Conservation (phyloP, 2,329 filamentous ascomycete species). For the Zasmidium cellare region DNA sequence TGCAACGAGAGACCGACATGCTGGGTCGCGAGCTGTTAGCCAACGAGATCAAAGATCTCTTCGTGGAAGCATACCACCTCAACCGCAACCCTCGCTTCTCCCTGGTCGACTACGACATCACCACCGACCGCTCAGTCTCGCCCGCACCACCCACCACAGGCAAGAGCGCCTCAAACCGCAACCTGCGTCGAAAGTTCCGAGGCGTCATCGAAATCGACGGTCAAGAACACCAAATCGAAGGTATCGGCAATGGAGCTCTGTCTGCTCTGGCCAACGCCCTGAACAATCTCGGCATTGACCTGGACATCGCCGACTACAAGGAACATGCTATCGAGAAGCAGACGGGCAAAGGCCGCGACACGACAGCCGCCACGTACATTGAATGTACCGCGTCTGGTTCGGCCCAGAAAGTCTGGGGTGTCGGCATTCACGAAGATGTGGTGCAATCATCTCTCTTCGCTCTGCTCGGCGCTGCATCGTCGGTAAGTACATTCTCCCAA, state of each 20-base stretch:
- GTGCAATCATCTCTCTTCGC: constrained; percentile 87
- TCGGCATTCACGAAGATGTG: constrained; percentile 89
- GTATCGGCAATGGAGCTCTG: constrained; percentile 85
- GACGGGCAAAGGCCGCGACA: constrained; percentile 58
- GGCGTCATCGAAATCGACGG: constrained; percentile 83
- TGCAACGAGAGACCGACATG: constrained; percentile 77
- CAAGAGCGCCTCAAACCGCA: constrained; percentile 68
- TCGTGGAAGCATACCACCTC: constrained; percentile 84
- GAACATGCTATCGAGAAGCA: constrained; percentile 73
- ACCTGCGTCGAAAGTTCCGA: constrained; percentile 78
- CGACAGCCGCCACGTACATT: constrained; percentile 94
- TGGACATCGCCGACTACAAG: constrained; percentile 94
- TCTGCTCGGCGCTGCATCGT: constrained; percentile 79
- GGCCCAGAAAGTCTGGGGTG: constrained; percentile 78
- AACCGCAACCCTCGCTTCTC: constrained; percentile 80
- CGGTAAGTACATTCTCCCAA: constrained; percentile 61
- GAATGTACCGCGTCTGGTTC: constrained; percentile 73
- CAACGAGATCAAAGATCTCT: constrained; percentile 81
- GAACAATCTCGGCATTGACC: constrained; percentile 72
- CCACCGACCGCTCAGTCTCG: constrained; percentile 74
- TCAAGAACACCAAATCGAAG: constrained; percentile 73
- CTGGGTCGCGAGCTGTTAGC: constrained; percentile 82
- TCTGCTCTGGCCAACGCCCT: constrained; percentile 85
- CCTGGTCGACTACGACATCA: constrained; percentile 89
- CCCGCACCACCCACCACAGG: constrained; percentile 62